phyloP scores from a whole-genome alignment of 2,329 filamentous ascomycete genomes.

The Fonsecaea pugnacius region DNA sequence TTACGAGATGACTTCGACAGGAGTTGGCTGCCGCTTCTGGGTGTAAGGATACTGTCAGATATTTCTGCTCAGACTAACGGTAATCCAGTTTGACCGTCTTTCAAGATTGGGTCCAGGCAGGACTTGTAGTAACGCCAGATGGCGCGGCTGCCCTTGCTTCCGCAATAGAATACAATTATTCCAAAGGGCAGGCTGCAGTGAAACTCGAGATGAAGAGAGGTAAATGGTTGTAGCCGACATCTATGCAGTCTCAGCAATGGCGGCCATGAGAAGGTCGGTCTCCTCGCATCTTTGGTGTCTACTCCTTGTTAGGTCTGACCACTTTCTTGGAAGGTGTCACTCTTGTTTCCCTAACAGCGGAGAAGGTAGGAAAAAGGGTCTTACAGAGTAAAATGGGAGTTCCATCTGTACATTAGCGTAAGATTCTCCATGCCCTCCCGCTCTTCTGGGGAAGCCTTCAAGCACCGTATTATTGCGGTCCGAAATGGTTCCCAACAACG shows the following conservation, averaged over 20 bases:
- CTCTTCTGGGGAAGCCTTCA: too few species aligned
- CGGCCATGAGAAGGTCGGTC: slow-evolving; percentile 17
- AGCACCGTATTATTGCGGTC: background rate
- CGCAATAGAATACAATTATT: background rate
- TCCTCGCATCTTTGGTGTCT: slow-evolving; percentile 1
- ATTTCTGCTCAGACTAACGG: background rate
- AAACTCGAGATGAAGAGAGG: background rate
- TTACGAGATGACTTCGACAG: slow-evolving; percentile 10
- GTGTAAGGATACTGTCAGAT: slow-evolving; percentile 4
- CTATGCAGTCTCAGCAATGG: slow-evolving; percentile 1
- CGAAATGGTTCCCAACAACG: slow-evolving; percentile 5
- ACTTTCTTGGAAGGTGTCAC: too few species aligned
- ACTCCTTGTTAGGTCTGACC: background rate
- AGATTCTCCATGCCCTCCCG: too few species aligned
- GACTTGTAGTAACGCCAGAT: background rate
- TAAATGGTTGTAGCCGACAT: background rate
- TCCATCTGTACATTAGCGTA: background rate
- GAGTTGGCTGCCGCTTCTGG: slow-evolving; percentile 13
- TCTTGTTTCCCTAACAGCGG: too few species aligned
- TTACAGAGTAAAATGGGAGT: background rate
- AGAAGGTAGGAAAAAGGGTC: background rate
- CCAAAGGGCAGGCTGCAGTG: background rate
- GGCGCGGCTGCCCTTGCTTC: too few species aligned
- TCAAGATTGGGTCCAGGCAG: slow-evolving; percentile 5
- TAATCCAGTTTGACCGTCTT: slow-evolving; percentile 13